Conservation (phyloP, 176 grass and related monocot genomes). For the Avena sativa region DNA sequence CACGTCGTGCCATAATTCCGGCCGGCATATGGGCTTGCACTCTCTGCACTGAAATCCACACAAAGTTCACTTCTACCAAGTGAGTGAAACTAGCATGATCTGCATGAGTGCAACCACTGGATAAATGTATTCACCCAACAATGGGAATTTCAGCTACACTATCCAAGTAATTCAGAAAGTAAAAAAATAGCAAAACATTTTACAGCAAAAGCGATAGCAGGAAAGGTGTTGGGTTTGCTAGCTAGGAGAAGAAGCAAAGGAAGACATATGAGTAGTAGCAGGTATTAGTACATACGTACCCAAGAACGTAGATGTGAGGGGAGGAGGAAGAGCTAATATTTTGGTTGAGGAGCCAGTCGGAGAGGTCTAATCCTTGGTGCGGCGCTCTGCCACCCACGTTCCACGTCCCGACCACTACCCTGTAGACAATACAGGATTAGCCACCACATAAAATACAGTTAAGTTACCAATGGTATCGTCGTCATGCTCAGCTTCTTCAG, state of each 20-base stretch:
- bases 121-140: background rate
- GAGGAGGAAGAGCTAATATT: background rate
- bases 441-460: no score
- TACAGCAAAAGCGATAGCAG: no score
- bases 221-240: no score
- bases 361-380: conserved; percentile 54
- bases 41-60: conserved; percentile 41
- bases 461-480: no score
- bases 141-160: background rate
- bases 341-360: conserved; percentile 63
- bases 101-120: background rate
- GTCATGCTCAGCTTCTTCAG: background rate
- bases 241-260: no score
- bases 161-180: background rate
- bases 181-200: no score
- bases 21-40: background rate
- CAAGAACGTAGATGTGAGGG: conserved; percentile 84
- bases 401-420: conserved; percentile 87
- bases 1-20: background rate
- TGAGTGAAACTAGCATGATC: conserved; percentile 15
- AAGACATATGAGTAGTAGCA: no score
- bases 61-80: background rate
- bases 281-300: conserved; percentile 42
- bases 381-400: conserved; percentile 84
- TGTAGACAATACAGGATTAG: background rate